Evolutionary conservation across 2,329 filamentous ascomycete genomes (phyloP).

Genomic region (Diaporthe sp.): DNA sequence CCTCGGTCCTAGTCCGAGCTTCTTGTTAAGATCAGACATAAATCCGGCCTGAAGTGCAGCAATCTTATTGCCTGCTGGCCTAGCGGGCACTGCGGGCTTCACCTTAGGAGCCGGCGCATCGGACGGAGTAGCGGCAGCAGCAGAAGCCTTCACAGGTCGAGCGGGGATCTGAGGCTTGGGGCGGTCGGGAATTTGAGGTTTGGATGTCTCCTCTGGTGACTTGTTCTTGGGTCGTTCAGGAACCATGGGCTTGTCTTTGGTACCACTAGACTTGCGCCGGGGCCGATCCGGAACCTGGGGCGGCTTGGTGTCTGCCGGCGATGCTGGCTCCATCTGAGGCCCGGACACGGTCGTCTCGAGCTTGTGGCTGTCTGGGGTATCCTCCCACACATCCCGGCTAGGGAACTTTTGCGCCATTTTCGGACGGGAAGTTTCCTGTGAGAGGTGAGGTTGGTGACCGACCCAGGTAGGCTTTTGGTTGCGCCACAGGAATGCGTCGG

Average conservation of each 20-base stretch:
- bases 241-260: constrained; percentile 57
- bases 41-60: constrained; percentile 92
- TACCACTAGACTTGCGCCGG: constrained; percentile 54
- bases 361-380: constrained; percentile 85
- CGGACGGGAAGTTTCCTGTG: constrained; percentile 62
- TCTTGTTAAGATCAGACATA: constrained; percentile 92
- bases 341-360: constrained; percentile 80
- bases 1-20: constrained; percentile 87
- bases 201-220: constrained; percentile 45
- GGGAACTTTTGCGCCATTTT: constrained; percentile 81
- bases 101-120: constrained; percentile 67
- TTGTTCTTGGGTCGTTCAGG: constrained; percentile 69
- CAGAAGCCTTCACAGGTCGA: constrained; percentile 70
- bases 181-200: constrained; percentile 63
- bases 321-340: constrained; percentile 62
- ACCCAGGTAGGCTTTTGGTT: constrained; percentile 64
- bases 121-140: constrained; percentile 53
- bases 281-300: constrained; percentile 71
- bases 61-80: constrained; percentile 87
- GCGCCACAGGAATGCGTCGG: constrained; percentile 66
- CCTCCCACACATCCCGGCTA: constrained; percentile 95
- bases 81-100: constrained; percentile 87
- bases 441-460: constrained; percentile 61
- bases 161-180: constrained; percentile 72
- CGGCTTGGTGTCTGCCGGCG: constrained; percentile 60